Conservation (phyloP, 768 basidiomycete species). For the Mycena chlorophos region DNA sequence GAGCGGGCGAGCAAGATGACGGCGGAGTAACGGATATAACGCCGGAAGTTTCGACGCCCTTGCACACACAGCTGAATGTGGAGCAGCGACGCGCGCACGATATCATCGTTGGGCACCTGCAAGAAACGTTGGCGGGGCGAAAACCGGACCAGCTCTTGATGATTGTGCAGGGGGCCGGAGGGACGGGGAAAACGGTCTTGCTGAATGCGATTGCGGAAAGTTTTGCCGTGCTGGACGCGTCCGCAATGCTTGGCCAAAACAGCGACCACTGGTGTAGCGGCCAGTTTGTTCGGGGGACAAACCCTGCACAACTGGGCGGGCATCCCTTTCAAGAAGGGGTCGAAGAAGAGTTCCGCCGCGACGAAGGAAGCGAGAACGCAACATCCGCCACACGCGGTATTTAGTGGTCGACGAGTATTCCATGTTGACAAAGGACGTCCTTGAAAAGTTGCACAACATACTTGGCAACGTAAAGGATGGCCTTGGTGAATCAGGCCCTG, state of each 20-base stretch:
- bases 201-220: conserved; percentile 38
- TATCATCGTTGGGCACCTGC: conserved; percentile 35
- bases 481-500: too few relatives aligned
- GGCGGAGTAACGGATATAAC: too few relatives aligned
- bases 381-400: too few relatives aligned
- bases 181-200: conserved; percentile 43
- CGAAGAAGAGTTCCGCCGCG: too few relatives aligned
- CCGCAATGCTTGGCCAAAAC: conserved; percentile 31
- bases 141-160: conserved; percentile 34
- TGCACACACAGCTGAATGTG: conserved; percentile 18
- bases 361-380: too few relatives aligned
- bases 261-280: conserved; percentile 42
- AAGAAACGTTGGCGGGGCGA: conserved; percentile 19
- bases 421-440: too few relatives aligned
- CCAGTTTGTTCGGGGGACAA: conserved; percentile 37
- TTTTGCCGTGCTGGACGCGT: conserved; percentile 25
- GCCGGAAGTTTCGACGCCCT: too few relatives aligned
- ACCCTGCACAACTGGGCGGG: conserved; percentile 36
- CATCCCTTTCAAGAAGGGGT: conserved; percentile 24
- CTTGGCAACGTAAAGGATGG: too few relatives aligned
- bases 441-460: too few relatives aligned
- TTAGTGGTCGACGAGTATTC: too few relatives aligned
- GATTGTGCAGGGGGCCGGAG: conserved; percentile 42
- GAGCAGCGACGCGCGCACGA: conserved; percentile 40
- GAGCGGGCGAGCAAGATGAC: too few relatives aligned